Evolutionary conservation across 306 rosid genomes (phyloP).

Genomic region (Begonia loranthoides): DNA sequence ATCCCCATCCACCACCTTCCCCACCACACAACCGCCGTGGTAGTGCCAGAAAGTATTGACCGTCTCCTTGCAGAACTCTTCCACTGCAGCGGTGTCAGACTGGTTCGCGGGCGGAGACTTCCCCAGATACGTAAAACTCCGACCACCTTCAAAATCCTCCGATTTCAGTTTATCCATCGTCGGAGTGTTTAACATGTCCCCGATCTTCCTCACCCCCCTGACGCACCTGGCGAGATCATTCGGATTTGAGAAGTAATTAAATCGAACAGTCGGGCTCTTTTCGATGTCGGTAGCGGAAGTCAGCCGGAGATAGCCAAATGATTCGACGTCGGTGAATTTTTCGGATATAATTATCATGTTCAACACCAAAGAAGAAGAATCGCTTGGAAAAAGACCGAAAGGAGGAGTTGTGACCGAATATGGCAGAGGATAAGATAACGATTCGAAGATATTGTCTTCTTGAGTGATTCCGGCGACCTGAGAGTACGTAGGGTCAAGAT

Average conservation of each 20-base stretch:
- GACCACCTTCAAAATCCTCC: too few species aligned
- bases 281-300: neutral
- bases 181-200: too few species aligned
- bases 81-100: too few species aligned
- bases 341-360: neutral
- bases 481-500: neutral
- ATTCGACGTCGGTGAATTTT: neutral
- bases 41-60: slow-evolving; percentile 18
- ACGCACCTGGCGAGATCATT: too few species aligned
- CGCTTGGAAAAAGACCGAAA: slow-evolving; percentile 1
- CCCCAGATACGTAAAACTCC: too few species aligned
- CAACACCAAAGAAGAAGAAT: neutral
- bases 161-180: too few species aligned
- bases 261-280: too few species aligned
- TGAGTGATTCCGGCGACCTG: slow-evolving; percentile 4
- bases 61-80: slow-evolving; percentile 6
- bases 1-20: slow-evolving; percentile 19
- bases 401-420: neutral
- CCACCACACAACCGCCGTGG: slow-evolving; percentile 17
- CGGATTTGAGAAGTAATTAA: too few species aligned
- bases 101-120: too few species aligned
- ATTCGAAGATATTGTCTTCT: neutral
- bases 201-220: too few species aligned
- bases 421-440: neutral
- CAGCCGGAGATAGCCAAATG: neutral